These are phyloP conservation scores for Boletus eberwhitei DNA, from an alignment of 768 basidiomycete genomes.

Conservation along the genomic window DNA sequence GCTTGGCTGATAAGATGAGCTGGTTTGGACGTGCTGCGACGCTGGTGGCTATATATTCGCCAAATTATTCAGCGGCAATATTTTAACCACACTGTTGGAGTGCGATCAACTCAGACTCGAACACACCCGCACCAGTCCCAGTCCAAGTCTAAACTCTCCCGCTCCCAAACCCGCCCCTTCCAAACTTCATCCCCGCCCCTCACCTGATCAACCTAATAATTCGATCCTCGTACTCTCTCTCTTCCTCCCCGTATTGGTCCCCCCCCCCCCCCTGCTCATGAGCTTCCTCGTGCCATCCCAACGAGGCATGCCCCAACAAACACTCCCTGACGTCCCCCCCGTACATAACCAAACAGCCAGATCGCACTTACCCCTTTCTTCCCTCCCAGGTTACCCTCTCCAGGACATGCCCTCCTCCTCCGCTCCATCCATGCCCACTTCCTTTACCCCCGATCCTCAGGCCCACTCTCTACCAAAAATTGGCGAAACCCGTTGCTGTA, in stretches of 20 bases:
- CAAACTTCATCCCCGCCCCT: constrained; percentile 1
- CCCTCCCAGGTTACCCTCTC: constrained; percentile 35
- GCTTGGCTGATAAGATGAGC: neutral
- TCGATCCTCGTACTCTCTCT: constrained; percentile 15
- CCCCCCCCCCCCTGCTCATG: constrained; percentile 22
- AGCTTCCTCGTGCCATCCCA: constrained; percentile 35
- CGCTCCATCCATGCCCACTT: constrained; percentile 24
- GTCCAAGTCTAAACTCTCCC: neutral
- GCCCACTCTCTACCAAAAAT: constrained; percentile 47
- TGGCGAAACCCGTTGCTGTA: constrained; percentile 76
- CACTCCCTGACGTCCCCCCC: constrained; percentile 24
- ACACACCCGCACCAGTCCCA: constrained; percentile 2
- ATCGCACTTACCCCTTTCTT: constrained; percentile 38
- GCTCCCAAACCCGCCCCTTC: neutral
- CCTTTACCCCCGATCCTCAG: constrained; percentile 36
- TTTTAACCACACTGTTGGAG: constrained; percentile 17
- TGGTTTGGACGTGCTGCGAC: neutral
- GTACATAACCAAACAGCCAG: constrained; percentile 33
- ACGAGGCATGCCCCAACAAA: constrained; percentile 31
- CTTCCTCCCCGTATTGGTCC: constrained; percentile 14
- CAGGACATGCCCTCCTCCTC: constrained; percentile 30
- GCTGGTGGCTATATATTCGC: constrained; percentile 3
- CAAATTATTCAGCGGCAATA: constrained; percentile 27
- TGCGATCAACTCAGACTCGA: constrained; percentile 21
- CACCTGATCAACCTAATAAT: constrained; percentile 11